Evolutionary conservation across 2,329 filamentous ascomycete genomes (phyloP).

Genomic region (Daldinia sp.): DNA sequence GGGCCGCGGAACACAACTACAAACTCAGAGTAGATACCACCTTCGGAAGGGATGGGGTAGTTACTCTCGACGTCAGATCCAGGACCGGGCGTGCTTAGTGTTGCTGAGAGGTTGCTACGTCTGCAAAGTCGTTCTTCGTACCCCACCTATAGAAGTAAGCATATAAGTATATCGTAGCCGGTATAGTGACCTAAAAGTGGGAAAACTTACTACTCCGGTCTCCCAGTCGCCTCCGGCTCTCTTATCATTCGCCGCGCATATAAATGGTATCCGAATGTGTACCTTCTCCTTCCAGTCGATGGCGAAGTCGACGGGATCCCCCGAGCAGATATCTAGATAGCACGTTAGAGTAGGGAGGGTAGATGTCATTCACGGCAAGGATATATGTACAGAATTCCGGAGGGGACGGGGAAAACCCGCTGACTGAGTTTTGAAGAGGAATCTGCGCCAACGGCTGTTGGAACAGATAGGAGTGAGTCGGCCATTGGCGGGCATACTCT

Average conservation of each 20-base stretch:
- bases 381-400: slow-evolving; percentile 55
- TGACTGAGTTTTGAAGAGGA: slow-evolving; percentile 48
- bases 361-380: background rate
- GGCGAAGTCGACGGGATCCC: slow-evolving; percentile 68
- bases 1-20: slow-evolving; percentile 79
- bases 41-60: slow-evolving; percentile 76
- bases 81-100: slow-evolving; percentile 68
- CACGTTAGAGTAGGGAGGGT: background rate
- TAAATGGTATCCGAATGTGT: slow-evolving; percentile 64
- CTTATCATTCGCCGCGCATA: slow-evolving; percentile 80
- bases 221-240: slow-evolving; percentile 84
- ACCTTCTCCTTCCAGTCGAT: slow-evolving; percentile 63
- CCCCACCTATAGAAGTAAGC: slow-evolving; percentile 50
- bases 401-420: slow-evolving; percentile 47
- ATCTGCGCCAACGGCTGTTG: slow-evolving; percentile 59
- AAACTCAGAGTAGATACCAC: slow-evolving; percentile 73
- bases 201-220: slow-evolving; percentile 54
- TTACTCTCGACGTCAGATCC: slow-evolving; percentile 57
- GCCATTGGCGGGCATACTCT: slow-evolving; percentile 63
- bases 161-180: slow-evolving; percentile 6
- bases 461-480: slow-evolving; percentile 67
- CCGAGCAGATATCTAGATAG: slow-evolving; percentile 57
- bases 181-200: slow-evolving; percentile 50
- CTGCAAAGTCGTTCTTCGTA: slow-evolving; percentile 78
- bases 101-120: slow-evolving; percentile 75